Percentiles rank a stretch among this genome's conserved stretches.
Evolutionary conservation across 345 rosid species (phyloP).

Genomic region (Eucalyptus victrix): DNA sequence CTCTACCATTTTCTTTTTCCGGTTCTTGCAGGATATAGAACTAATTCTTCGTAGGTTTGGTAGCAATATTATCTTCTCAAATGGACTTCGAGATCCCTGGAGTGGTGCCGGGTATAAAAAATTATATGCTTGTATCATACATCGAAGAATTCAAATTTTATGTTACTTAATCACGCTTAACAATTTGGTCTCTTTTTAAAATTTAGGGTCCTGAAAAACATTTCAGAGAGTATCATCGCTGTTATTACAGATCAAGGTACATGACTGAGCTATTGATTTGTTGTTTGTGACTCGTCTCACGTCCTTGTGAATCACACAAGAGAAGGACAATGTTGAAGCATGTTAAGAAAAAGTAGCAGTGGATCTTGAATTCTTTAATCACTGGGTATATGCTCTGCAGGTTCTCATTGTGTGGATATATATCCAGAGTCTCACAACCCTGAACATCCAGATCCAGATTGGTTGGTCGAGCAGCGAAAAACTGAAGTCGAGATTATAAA

Average conservation of each 20-base stretch:
- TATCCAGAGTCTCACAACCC: rapidly evolving
- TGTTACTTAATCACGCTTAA: background rate
- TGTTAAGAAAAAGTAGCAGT: background rate
- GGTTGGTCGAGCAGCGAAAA: background rate
- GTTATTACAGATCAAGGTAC: background rate
- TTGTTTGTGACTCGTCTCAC: background rate
- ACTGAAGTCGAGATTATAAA: background rate
- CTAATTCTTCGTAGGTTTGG: background rate
- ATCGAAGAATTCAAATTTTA: too few species aligned
- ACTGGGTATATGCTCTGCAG: background rate
- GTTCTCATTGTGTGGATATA: background rate
- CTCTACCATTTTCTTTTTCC: background rate
- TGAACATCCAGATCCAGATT: background rate
- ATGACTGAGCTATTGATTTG: background rate
- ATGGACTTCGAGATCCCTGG: background rate
- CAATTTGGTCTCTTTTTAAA: background rate
- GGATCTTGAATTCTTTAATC: background rate
- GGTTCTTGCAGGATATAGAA: background rate
- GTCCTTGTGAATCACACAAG: background rate
- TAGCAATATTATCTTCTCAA: background rate
- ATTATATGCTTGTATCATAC: background rate
- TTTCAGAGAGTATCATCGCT: background rate
- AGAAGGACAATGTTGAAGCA: background rate
- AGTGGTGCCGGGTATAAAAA: background rate
- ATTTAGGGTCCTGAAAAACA: background rate